phyloP scores from a whole-genome alignment of 192 early-diverging fungal species.

The Backusella liffmaniae region DNA sequence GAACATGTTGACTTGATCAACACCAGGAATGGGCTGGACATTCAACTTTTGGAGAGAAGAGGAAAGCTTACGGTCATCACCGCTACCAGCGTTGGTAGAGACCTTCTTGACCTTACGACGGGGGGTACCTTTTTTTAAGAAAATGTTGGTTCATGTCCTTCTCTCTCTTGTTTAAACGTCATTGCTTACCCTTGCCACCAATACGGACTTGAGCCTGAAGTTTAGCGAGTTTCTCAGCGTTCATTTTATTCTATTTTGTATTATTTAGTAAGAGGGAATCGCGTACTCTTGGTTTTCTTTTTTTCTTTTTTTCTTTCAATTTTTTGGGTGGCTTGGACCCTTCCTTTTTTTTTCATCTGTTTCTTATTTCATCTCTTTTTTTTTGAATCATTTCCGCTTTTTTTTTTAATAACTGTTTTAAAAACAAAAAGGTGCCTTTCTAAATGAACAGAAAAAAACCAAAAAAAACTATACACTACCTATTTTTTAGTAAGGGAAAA shows the following conservation, averaged over 20 bases:
- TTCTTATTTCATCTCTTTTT: not conserved
- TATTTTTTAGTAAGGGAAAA: not conserved
- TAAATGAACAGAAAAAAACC: not conserved
- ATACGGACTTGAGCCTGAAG: constrained; percentile 88
- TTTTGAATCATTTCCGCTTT: not conserved
- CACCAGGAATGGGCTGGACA: constrained; percentile 77
- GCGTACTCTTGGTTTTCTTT: not conserved
- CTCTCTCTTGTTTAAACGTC: not conserved
- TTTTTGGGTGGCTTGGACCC: constrained; percentile 3
- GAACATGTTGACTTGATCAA: constrained; percentile 99
- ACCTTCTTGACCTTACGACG: constrained; percentile 90
- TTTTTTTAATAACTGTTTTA: not conserved
- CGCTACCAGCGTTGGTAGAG: constrained; percentile 47
- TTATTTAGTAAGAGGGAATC: not conserved
- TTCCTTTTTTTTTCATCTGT: not conserved
- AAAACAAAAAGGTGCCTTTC: not conserved
- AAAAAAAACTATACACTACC: not conserved
- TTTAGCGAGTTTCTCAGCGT: constrained; percentile 92
- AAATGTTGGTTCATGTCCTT: too few relatives aligned
- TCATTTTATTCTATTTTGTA: constrained; percentile 46
- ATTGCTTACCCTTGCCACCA: constrained; percentile 60
- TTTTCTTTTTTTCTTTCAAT: not conserved
- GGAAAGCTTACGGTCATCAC: constrained; percentile 96
- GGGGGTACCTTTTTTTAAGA: constrained; percentile 75
- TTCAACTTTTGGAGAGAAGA: constrained; percentile 89